These are phyloP conservation scores for Kwoniella sp. DNA, from an alignment of 768 basidiomycete genomes.

Conservation along the genomic window DNA sequence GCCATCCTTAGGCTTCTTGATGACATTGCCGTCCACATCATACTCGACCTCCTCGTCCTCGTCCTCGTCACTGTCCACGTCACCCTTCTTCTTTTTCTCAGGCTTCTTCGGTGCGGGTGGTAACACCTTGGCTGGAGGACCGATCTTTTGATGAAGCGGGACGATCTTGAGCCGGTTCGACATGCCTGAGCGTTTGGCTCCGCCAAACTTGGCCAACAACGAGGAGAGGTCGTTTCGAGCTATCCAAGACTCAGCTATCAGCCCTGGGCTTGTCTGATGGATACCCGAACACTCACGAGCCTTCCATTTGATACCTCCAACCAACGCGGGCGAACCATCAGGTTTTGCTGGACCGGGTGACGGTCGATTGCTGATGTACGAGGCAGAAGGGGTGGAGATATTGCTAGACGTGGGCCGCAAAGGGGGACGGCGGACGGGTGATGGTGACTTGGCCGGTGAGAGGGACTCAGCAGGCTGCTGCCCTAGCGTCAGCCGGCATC, in stretches of 20 bases:
- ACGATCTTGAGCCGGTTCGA: slow-evolving; percentile 29
- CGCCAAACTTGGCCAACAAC: slow-evolving; percentile 35
- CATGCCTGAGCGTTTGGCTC: slow-evolving; percentile 32
- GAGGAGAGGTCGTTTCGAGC: slow-evolving; percentile 32
- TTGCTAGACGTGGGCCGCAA: slow-evolving; percentile 14
- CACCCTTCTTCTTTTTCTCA: slow-evolving; percentile 37
- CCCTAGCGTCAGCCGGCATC: not conserved
- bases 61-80: slow-evolving; percentile 33
- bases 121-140: slow-evolving; percentile 34
- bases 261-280: not conserved
- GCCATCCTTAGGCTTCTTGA: slow-evolving; percentile 21
- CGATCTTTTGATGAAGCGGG: slow-evolving; percentile 41
- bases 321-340: slow-evolving; percentile 15
- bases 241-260: slow-evolving; percentile 8
- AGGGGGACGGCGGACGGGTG: slow-evolving; percentile 8
- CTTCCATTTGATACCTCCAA: slow-evolving; percentile 38
- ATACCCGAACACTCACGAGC: slow-evolving; percentile 24
- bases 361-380: slow-evolving; percentile 4
- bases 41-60: slow-evolving; percentile 29
- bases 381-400: slow-evolving; percentile 3
- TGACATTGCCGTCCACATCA: slow-evolving; percentile 15
- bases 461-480: slow-evolving; percentile 1
- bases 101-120: slow-evolving; percentile 42
- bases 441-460: slow-evolving; percentile 1
- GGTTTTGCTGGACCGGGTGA: slow-evolving; percentile 31